Evolutionary conservation across 2,329 filamentous ascomycete species (phyloP), one percentile per base, ranked within the genome.

Genomic region (Ophiostoma ulmi): DNA sequence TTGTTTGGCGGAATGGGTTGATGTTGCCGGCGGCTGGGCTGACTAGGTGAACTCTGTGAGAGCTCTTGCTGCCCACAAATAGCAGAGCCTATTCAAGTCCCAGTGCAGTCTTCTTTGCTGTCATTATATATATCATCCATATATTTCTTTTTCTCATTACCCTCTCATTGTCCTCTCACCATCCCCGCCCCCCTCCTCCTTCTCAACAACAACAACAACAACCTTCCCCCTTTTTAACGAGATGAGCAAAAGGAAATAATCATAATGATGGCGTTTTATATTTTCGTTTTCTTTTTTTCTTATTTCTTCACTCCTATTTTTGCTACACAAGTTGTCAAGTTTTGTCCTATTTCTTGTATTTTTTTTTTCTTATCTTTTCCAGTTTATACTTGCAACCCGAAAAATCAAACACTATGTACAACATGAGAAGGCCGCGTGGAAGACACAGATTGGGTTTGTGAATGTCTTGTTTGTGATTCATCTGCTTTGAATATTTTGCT

Each of bases 11-110:
- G 93, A 99, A 81, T 99, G 95, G 95, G 95, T 99, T 17, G 93
- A 97, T 72, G 93, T 97, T 76, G 94, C 94, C 67, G 95, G 95
- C 75, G 95, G 95, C 72, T 99, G 94, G 93, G 88, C 91, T n/a
- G 44, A 48, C n/a, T 48, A 48, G 44, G 44, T 20, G 72, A 83
- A 82, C 73, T 81, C 82, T 48, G 44, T 35, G 8, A 13, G 14
- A 41, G 36, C 52, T 58, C 44, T 31, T 55, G 48, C 48, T n/a
- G n/a, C n/a, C 7, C 48, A 22, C n/a, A 10, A 22, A 11, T 22
- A 22, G 22, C 22, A 26, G 8, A 14, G 7, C 52, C 3, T 31
- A 31, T 31, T 31, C 31, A 31, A 31, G 31, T 31, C 20, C 44
- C 44, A 48, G 44, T 7, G n/a, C 52, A 58, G 26, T 67, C 48